Base-by-base conservation (phyloP, 139 green algal genomes). In the Coccomyxa sp. region DNA sequence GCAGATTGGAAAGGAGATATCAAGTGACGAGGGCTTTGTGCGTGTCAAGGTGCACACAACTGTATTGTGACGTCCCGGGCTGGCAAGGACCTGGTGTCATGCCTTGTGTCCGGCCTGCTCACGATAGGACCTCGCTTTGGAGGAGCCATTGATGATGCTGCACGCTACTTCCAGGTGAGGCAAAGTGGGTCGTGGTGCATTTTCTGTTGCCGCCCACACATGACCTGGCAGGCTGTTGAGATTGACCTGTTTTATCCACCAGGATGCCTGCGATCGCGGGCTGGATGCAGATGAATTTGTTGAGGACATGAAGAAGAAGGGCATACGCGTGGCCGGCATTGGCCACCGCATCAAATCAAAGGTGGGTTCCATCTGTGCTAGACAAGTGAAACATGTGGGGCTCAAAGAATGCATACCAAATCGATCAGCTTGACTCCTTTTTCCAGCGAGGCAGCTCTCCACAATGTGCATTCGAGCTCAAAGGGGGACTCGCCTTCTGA, bases 321-420 rank as follows among this genome's bases (percentile, higher is more conserved):
- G 92, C 30, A 87, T 94, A 21, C 88, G 92, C 58, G 94, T 98
- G 74, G 87, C 92, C 1, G 95, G 95, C 82, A 98, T 98, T 59
- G 95, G 95, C 13, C 95, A 98, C 85, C 88, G 95, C 82, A 98
- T 98, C 89, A 98, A 98, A 93, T 92, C 79, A 88, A 96, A 96
- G 88, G 83, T 83, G 15, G 38, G 38, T 3, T 51, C 18, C 38
- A 51, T 51, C 3, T 51, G 3, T 7, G 38, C 38, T 51, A 7
- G 38, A 51, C 38, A 7, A 51, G 38, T 51, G 7, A 51, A 51
- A 51, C 38, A 51, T 51, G 38, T 51, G 38, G 7, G 38, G 38
- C 38, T 51, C 38, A 51, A 3, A 51, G 38, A 51, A 7, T 51
- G 38, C 38, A 51, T 51, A 11, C 3, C 38, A 51, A 3, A 7